Conservation (phyloP, 2,329 filamentous ascomycete genomes). For the Botryosphaeria dothidea region DNA sequence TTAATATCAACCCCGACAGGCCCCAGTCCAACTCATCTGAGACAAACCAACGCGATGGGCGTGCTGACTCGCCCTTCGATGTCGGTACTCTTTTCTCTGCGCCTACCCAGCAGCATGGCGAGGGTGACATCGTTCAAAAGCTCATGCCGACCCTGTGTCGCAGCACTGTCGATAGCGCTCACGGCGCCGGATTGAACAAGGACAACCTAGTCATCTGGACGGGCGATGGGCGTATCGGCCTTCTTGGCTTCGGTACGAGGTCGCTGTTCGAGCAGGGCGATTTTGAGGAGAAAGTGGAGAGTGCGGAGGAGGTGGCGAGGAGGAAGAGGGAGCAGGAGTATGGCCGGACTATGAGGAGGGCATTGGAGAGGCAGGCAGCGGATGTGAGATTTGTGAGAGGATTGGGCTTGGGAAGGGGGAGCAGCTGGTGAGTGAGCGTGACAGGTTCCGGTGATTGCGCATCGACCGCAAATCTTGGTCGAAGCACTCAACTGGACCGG, state of each 20-base stretch:
- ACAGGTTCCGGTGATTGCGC: not conserved
- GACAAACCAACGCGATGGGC: not conserved
- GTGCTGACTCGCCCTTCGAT: slow-evolving; percentile 53
- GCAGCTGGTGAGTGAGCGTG: not conserved
- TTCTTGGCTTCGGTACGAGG: slow-evolving; percentile 55
- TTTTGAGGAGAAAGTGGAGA: slow-evolving; percentile 36
- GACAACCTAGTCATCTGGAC: slow-evolving; percentile 86
- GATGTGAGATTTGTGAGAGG: slow-evolving; percentile 74
- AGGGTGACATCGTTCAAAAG: slow-evolving; percentile 77
- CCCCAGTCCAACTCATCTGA: slow-evolving; percentile 20
- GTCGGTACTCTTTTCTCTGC: slow-evolving; percentile 49
- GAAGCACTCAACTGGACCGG: not conserved
- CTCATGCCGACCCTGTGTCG: slow-evolving; percentile 61
- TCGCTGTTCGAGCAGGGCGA: slow-evolving; percentile 31
- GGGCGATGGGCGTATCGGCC: slow-evolving; percentile 73
- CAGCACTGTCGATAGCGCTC: slow-evolving; percentile 12
- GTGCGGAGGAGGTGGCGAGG: slow-evolving; percentile 49
- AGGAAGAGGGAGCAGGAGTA: slow-evolving; percentile 63
- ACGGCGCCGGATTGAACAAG: slow-evolving; percentile 29
- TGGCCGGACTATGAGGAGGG: slow-evolving; percentile 70
- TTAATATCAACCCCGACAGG: slow-evolving; percentile 56
- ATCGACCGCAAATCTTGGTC: too few species aligned
- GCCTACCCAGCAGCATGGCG: slow-evolving; percentile 23
- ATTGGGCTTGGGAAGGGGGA: slow-evolving; percentile 51
- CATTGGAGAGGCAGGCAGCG: slow-evolving; percentile 75